Evolutionary conservation across 495 filamentous ascomycete genomes (phyloP).

Genomic region (Neurospora intermedia): DNA sequence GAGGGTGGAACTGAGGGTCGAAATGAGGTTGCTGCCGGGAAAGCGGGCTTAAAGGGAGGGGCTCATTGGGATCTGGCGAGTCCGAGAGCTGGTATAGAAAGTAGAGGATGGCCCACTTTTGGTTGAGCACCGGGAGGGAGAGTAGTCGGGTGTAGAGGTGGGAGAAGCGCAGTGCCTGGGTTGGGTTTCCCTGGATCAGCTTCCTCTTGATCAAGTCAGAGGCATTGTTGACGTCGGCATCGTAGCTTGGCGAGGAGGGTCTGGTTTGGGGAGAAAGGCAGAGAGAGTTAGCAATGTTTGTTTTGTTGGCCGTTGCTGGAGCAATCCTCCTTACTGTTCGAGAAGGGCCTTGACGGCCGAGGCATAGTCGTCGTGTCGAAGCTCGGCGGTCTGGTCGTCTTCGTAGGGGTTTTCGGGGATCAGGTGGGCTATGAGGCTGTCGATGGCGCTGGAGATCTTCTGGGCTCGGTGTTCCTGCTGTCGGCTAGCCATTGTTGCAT

Average conservation of each 20-base stretch:
- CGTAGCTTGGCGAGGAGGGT: not conserved
- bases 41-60: conserved; percentile 23
- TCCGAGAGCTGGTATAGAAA: conserved; percentile 74
- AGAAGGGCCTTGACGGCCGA: conserved; percentile 39
- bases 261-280: not conserved
- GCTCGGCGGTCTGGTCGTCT: conserved; percentile 38
- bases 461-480: conserved; percentile 23
- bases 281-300: not conserved
- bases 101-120: conserved; percentile 95
- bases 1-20: not conserved
- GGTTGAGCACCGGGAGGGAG: conserved; percentile 77
- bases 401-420: conserved; percentile 39
- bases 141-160: conserved; percentile 81
- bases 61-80: conserved; percentile 40
- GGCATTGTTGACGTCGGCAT: conserved; percentile 72
- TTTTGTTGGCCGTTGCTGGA: not conserved
- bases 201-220: conserved; percentile 84
- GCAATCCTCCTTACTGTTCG: conserved; percentile 30
- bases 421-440: conserved; percentile 45
- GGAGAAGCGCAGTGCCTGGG: conserved; percentile 76
- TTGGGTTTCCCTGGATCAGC: conserved; percentile 66
- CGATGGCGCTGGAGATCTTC: conserved; percentile 42
- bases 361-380: conserved; percentile 40
- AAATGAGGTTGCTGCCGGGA: conserved; percentile 10
- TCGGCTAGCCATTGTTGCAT: conserved; percentile 32